Conservation (phyloP, 2,329 filamentous ascomycete species). For the Chaetomiaceae sp. region DNA sequence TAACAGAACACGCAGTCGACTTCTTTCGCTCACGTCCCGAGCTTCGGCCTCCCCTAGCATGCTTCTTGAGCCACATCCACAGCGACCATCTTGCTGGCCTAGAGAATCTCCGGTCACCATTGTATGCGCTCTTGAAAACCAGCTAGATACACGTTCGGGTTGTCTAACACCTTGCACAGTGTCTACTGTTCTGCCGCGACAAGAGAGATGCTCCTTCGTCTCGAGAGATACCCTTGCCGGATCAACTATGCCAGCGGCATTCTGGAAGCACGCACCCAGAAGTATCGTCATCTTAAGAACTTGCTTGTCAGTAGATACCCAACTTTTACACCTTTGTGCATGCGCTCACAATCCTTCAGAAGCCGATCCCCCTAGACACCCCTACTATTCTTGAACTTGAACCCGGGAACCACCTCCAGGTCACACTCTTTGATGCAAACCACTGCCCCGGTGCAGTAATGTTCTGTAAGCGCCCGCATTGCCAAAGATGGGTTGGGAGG, state of each 20-base stretch:
- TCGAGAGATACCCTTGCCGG: constrained; percentile 75
- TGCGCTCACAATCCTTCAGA: constrained; percentile 40
- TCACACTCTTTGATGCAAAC: constrained; percentile 86
- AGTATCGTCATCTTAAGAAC: constrained; percentile 70
- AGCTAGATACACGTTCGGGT: no score
- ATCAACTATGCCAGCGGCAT: constrained; percentile 78
- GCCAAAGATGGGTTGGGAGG: accelerated
- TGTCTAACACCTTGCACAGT: constrained; percentile 34
- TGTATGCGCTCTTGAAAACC: constrained; percentile 45
- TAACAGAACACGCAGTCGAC: constrained; percentile 56
- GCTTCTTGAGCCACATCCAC: constrained; percentile 89
- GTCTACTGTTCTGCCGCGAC: constrained; percentile 89
- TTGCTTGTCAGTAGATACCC: constrained; percentile 49
- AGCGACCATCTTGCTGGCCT: constrained; percentile 83
- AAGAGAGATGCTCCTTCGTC: constrained; percentile 69
- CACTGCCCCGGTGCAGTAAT: constrained; percentile 88
- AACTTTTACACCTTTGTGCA: neutral
- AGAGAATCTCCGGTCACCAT: constrained; percentile 70
- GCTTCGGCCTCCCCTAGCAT: constrained; percentile 64
- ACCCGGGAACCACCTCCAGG: constrained; percentile 64
- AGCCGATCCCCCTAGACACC: constrained; percentile 76
- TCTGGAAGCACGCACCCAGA: constrained; percentile 67
- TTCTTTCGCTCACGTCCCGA: constrained; percentile 63
- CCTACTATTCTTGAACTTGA: constrained; percentile 71
- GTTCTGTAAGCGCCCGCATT: constrained; percentile 57